Conservation (phyloP, 805 yeast species). For the Komagataella ulmi region DNA sequence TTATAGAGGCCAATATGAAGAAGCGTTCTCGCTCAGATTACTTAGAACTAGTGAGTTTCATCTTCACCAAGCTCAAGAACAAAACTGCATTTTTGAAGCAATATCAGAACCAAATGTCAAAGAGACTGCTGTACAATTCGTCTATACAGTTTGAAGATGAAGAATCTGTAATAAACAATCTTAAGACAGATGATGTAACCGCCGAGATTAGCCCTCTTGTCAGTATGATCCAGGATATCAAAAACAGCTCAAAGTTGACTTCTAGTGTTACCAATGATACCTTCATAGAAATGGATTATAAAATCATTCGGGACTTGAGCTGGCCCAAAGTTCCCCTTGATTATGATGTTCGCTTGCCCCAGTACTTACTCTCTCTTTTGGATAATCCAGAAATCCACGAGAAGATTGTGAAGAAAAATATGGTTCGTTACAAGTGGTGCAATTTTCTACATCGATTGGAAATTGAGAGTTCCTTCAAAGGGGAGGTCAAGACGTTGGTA, state of each 20-base stretch:
- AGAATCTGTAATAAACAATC: not conserved
- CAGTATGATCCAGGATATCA: not conserved
- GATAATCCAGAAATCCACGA: not conserved
- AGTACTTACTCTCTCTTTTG: not conserved
- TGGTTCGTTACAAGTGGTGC: not conserved
- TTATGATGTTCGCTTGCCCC: not conserved
- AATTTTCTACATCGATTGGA: not conserved
- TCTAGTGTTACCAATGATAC: not conserved
- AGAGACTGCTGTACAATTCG: not conserved
- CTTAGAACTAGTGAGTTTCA: not conserved
- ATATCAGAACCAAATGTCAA: not conserved
- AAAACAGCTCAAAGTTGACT: not conserved
- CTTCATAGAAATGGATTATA: not conserved
- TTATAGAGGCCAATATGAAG: not conserved
- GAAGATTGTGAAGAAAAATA: not conserved
- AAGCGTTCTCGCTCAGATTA: not conserved
- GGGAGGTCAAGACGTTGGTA: not conserved
- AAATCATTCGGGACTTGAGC: not conserved
- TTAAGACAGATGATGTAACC: not conserved
- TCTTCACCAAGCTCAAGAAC: not conserved
- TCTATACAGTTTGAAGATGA: not conserved
- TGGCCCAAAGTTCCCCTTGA: not conserved
- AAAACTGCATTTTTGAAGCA: not conserved
- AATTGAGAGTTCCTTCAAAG: not conserved
- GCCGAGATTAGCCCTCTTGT: not conserved